phyloP scores from a whole-genome alignment of 2,329 filamentous ascomycete genomes.

The Xylaria sp. region DNA sequence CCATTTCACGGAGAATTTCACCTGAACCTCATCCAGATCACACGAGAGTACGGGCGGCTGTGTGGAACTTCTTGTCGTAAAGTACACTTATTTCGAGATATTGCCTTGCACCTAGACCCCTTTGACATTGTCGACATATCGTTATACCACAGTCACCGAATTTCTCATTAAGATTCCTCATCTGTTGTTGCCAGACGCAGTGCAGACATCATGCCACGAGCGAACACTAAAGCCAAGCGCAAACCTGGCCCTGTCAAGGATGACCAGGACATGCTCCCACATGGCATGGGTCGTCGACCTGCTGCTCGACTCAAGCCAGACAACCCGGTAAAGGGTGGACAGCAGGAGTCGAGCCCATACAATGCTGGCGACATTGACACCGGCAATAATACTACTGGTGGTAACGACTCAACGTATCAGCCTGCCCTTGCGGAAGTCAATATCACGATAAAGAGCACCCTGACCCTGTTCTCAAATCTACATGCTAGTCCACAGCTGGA shows the following conservation, averaged over 20 bases:
- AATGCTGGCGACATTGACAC: background rate
- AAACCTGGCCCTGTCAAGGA: conserved; percentile 18
- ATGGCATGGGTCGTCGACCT: conserved; percentile 24
- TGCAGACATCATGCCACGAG: conserved; percentile 11
- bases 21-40: too few relatives aligned
- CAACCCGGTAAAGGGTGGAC: background rate
- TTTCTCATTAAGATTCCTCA: background rate
- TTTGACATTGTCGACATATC: background rate
- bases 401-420: background rate
- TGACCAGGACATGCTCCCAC: conserved; percentile 24
- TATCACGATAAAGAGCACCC: background rate
- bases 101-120: background rate
- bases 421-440: background rate
- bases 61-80: too few relatives aligned
- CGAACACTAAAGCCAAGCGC: conserved; percentile 18
- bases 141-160: background rate
- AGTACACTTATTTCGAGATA: too few relatives aligned
- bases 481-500: background rate
- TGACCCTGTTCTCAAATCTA: background rate
- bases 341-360: background rate
- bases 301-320: background rate
- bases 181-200: background rate
- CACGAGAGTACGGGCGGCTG: too few relatives aligned
- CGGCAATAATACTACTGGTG: background rate
- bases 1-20: too few relatives aligned